Evolutionary conservation across 371 early-diverging fungal species (phyloP), one percentile per base, ranked within the genome.

Genomic region (Rhizomucor miehei): DNA sequence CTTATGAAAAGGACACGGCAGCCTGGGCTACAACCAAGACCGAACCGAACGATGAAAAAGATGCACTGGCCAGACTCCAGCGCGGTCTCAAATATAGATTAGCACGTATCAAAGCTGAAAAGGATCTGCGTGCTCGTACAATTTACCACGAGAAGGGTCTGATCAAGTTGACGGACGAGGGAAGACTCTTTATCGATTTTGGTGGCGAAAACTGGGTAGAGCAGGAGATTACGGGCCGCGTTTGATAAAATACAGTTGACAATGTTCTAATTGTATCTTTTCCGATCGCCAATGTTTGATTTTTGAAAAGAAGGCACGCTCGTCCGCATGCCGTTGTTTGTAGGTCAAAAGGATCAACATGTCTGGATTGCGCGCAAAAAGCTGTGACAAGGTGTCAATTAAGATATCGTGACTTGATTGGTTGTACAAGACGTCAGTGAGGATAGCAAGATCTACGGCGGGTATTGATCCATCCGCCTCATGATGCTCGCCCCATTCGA

Each of bases 381-480:
- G 40, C 65, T 62, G 54, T 14, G 59, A 54, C 17, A 79, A 38
- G 0, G 79, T 71, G n/a, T 62, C 66, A 17, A 79, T 23, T 3
- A 79, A 47, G 1, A 63, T 44, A 41, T 71, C 70, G 46, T 75
- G 76, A 4, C 65, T 66, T 10, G 52, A 59, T 57, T 69, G 71
- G 38, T 79, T 75, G 38, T 79, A 79, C 1, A 79, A 58, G 0
- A 75, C 73, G 49, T 79, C 79, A 8, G 72, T 65, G 40, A 75
- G 52, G 13, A 79, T 16, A 2, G 75, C 54, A 20, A 73, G 36
- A 43, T 75, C 65, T 9, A 73, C 65, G 4, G 55, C 29, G 6
- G 44, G 54, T 24, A 44, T 29, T 37, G 34, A 39, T 13, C 17
- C 36, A 8, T 14, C 9, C 29, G 3, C 5, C 29, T 29, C 5